Evolutionary conservation across 129 eudicot species (phyloP).

Genomic region (Tanacetum coccineum): DNA sequence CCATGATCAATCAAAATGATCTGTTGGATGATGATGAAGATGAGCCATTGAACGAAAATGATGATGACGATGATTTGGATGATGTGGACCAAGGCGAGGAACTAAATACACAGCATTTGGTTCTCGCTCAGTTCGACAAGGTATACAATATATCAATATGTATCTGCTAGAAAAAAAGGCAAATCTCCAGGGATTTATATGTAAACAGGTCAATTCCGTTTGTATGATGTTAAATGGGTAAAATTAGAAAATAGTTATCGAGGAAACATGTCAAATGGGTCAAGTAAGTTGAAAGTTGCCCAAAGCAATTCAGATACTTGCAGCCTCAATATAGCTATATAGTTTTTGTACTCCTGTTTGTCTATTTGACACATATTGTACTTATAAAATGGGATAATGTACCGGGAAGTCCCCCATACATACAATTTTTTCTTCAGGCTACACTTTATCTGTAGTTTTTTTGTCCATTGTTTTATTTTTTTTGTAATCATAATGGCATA

Average conservation of each 20-base stretch:
- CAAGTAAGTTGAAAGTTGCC: background rate
- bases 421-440: background rate
- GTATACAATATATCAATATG: slow-evolving; percentile 25
- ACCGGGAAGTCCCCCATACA: too few species aligned
- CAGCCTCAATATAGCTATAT: too few species aligned
- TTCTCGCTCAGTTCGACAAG: slow-evolving; percentile 98
- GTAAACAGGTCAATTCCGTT: background rate
- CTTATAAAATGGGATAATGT: too few species aligned
- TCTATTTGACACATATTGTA: too few species aligned
- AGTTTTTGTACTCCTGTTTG: too few species aligned
- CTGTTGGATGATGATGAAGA: slow-evolving; percentile 71
- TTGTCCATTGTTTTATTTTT: background rate
- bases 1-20: slow-evolving; percentile 59
- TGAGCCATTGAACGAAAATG: slow-evolving; percentile 86
- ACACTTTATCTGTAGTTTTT: too few species aligned
- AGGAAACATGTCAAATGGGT: background rate
- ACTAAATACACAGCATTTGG: slow-evolving; percentile 81
- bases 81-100: slow-evolving; percentile 96
- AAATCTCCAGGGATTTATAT: background rate
- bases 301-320: background rate
- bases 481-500: background rate
- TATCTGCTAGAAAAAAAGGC: background rate
- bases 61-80: slow-evolving; percentile 88
- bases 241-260: background rate
- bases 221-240: background rate